Evolutionary conservation across 2,329 filamentous ascomycete genomes (phyloP).

Genomic region (Cladosporium sphaerospermum): DNA sequence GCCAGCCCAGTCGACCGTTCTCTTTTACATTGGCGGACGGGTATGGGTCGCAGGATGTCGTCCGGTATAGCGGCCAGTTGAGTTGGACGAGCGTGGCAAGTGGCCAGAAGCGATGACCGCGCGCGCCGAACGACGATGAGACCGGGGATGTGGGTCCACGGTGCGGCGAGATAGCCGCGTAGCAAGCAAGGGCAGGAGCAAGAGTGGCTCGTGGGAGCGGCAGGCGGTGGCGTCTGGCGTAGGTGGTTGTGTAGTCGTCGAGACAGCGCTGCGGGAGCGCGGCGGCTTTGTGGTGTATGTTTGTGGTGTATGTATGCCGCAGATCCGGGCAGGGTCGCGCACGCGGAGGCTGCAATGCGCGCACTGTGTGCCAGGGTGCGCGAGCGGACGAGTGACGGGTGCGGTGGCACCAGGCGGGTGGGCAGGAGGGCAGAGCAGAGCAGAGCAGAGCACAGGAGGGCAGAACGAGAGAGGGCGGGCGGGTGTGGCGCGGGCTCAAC

Average conservation of each 20-base stretch:
- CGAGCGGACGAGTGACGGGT: no score
- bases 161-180: not conserved
- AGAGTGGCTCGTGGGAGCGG: not conserved
- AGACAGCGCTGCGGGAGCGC: no score
- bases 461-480: no score
- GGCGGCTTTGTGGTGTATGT: no score
- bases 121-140: slow-evolving; percentile 2
- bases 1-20: not conserved
- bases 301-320: no score
- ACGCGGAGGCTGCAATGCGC: not conserved
- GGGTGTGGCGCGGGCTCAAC: no score
- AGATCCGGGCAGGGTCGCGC: no score
- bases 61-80: not conserved
- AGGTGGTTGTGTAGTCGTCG: not conserved
- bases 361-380: not conserved
- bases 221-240: not conserved
- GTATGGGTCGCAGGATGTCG: not conserved
- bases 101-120: not conserved
- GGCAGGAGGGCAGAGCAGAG: no score
- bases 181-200: no score
- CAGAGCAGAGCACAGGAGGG: no score
- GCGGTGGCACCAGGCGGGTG: no score
- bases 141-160: slow-evolving; percentile 4
- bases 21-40: not conserved
- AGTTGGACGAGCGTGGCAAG: not conserved